These are phyloP conservation scores for Pseudodiploospora longispora DNA, from an alignment of 2,329 filamentous ascomycete genomes.

Conservation along the genomic window DNA sequence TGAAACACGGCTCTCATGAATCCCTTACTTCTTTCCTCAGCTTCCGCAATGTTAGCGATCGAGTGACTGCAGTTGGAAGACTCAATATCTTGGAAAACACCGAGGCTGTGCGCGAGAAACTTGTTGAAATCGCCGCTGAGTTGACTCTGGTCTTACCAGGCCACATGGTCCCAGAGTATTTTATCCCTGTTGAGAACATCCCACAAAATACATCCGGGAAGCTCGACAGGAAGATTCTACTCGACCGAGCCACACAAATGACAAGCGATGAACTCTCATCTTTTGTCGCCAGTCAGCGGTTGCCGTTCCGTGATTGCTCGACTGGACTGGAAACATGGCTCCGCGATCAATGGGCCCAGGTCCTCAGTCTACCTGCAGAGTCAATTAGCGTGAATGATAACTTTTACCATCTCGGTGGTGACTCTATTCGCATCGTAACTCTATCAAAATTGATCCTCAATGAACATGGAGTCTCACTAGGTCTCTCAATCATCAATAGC, in stretches of 20 bases:
- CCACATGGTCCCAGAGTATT: conserved; percentile 13
- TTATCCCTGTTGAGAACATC: conserved; percentile 3
- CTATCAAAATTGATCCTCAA: conserved; percentile 8
- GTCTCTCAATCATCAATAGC: conserved; percentile 11
- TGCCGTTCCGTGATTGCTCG: neutral
- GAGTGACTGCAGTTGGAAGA: neutral
- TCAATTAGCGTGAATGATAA: conserved; percentile 12
- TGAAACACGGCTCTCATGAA: neutral
- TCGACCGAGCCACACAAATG: neutral
- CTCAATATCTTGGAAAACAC: neutral
- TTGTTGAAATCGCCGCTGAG: neutral
- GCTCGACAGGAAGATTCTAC: conserved; percentile 3
- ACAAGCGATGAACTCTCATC: neutral
- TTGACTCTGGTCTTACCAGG: conserved; percentile 12
- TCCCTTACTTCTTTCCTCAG: neutral
- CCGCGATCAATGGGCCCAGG: conserved; percentile 1
- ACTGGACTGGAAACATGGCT: conserved; percentile 2
- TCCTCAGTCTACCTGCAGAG: conserved; percentile 2
- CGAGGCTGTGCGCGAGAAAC: neutral
- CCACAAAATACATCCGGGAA: conserved; percentile 6
- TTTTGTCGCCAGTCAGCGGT: neutral
- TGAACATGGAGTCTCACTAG: conserved; percentile 8
- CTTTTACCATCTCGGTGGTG: conserved; percentile 13
- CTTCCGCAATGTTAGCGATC: neutral
- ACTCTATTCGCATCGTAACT: conserved; percentile 14